Evolutionary conservation across 805 yeast species (phyloP).

Genomic region (Torulaspora franciscae): DNA sequence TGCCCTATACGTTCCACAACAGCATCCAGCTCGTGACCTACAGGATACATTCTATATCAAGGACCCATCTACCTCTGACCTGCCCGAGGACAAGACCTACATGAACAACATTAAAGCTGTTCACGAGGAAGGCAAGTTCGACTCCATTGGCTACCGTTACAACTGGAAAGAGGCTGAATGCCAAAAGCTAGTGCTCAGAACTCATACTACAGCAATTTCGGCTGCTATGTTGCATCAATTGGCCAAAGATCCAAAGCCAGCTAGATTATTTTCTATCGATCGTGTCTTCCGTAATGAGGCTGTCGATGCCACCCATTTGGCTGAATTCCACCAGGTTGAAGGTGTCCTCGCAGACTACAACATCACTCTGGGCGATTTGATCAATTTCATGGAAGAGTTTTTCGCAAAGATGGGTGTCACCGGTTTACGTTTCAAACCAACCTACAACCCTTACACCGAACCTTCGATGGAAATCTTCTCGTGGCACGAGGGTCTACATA

Average conservation of each 20-base stretch:
- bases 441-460: conserved; percentile 98
- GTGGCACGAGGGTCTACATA: conserved; percentile 87
- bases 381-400: conserved; percentile 97
- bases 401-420: conserved; percentile 96
- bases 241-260: conserved; percentile 84
- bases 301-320: conserved; percentile 98
- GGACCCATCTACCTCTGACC: conserved; percentile 78
- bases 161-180: conserved; percentile 95
- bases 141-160: conserved; percentile 96
- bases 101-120: conserved; percentile 74
- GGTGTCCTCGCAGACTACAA: conserved; percentile 98
- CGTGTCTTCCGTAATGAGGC: conserved; percentile 99
- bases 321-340: conserved; percentile 98
- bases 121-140: conserved; percentile 86
- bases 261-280: conserved; percentile 91
- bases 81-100: conserved; percentile 77
- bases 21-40: conserved; percentile 98
- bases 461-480: conserved; percentile 97
- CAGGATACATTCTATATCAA: conserved; percentile 98
- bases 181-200: conserved; percentile 85
- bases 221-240: conserved; percentile 80
- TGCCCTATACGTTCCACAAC: conserved; percentile 94
- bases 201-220: conserved; percentile 96
- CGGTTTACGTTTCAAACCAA: conserved; percentile 93
- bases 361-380: conserved; percentile 89